Conservation (phyloP, 23 red algal genomes). For the Agarophyton chilense region DNA sequence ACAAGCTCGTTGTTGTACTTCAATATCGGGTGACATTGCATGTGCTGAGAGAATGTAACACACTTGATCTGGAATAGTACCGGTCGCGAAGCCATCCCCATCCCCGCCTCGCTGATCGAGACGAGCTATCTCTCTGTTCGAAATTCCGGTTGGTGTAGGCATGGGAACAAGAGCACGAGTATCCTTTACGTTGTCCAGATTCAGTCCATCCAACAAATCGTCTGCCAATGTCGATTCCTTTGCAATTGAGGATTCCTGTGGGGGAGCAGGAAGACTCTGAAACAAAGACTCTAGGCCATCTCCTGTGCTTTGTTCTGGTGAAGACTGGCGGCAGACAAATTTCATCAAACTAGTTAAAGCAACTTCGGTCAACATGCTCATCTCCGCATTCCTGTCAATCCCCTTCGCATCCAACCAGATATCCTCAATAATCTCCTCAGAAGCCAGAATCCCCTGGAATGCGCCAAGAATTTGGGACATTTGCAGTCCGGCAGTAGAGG, state of each 20-base stretch:
- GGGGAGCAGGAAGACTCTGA: conserved; percentile 1
- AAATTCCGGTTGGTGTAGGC: not conserved
- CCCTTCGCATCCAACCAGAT: conserved; percentile 33
- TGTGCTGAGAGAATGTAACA: conserved; percentile 35
- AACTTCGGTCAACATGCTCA: conserved; percentile 25
- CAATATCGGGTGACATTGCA: conserved; percentile 48
- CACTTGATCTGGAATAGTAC: conserved; percentile 40
- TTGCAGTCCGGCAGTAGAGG: conserved; percentile 9
- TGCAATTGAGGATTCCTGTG: not conserved
- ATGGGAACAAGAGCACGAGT: conserved; percentile 12
- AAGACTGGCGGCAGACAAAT: conserved; percentile 28
- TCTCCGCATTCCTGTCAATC: not conserved
- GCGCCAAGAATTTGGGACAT: conserved; percentile 27
- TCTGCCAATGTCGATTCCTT: conserved; percentile 24
- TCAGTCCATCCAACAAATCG: conserved; percentile 8
- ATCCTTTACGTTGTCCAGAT: conserved; percentile 34
- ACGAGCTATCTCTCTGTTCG: not conserved
- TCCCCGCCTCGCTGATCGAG: conserved; percentile 6
- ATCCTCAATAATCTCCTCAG: conserved; percentile 25
- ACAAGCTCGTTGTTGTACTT: conserved; percentile 87
- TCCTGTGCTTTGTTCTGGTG: not conserved
- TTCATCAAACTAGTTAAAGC: conserved; percentile 67
- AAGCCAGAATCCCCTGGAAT: conserved; percentile 1
- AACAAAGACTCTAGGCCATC: conserved; percentile 1
- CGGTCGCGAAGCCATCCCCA: not conserved